phyloP scores from a whole-genome alignment of 768 basidiomycete species.

The Kwoniella newhampshirensis region DNA sequence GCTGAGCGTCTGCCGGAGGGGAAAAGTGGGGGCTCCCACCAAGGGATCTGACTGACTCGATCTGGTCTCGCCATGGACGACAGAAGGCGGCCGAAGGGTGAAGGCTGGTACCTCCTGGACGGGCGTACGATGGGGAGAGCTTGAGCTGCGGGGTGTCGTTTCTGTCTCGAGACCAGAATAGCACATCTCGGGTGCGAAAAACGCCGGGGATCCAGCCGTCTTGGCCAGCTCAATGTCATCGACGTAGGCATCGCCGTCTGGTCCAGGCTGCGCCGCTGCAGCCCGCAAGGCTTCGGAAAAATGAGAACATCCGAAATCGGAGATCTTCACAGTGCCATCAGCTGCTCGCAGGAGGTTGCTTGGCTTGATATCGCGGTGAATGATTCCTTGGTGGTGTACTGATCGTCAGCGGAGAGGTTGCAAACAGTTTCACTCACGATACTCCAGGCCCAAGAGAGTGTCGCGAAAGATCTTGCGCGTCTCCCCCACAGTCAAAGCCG shows the following conservation, averaged over 20 bases:
- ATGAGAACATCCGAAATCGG: conserved; percentile 96
- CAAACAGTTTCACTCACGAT: conserved; percentile 63
- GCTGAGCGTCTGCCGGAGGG: conserved; percentile 37
- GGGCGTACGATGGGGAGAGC: conserved; percentile 29
- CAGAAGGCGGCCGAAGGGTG: conserved; percentile 37
- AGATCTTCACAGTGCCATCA: conserved; percentile 90
- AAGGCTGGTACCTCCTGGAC: conserved; percentile 37
- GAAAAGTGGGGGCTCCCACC: conserved; percentile 17
- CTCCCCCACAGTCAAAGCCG: conserved; percentile 78
- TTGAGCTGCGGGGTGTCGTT: conserved; percentile 9
- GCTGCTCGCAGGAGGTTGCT: conserved; percentile 90
- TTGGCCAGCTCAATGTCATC: conserved; percentile 85
- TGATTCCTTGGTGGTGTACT: conserved; percentile 98
- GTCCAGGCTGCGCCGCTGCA: conserved; percentile 56
- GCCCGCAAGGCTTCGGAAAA: conserved; percentile 85
- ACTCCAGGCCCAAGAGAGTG: conserved; percentile 89
- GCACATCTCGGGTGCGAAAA: conserved; percentile 93
- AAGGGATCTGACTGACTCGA: conserved; percentile 30
- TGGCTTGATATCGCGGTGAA: conserved; percentile 99
- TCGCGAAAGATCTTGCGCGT: conserved; percentile 86
- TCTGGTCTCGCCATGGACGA: conserved; percentile 20
- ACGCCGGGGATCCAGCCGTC: conserved; percentile 91
- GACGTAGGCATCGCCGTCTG: conserved; percentile 61
- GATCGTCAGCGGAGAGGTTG: conserved; percentile 6
- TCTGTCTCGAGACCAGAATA: conserved; percentile 59